These are phyloP conservation scores for Phaffomyces opuntiae DNA, from an alignment of 805 yeast species.

Conservation along the genomic window DNA sequence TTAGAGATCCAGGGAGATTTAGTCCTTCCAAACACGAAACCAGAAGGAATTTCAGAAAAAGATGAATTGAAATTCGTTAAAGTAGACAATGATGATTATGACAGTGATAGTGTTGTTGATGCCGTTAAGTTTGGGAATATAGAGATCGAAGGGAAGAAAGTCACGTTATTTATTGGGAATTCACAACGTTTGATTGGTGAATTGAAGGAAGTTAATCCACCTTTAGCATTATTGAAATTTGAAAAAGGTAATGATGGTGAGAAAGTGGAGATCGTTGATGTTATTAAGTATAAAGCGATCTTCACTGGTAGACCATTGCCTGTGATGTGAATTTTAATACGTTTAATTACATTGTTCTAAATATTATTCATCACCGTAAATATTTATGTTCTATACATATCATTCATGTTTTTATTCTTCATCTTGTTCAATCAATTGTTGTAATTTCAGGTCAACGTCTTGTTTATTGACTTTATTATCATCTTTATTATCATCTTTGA, in stretches of 20 bases:
- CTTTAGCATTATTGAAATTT: constrained; percentile 55
- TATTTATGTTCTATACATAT: no score
- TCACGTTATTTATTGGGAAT: constrained; percentile 56
- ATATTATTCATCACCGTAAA: no score
- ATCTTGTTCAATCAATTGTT: background rate
- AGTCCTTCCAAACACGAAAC: constrained; percentile 36
- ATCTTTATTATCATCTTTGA: no score
- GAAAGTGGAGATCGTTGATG: constrained; percentile 47
- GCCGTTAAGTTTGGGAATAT: constrained; percentile 48
- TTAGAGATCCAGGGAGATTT: constrained; percentile 73
- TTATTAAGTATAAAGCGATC: constrained; percentile 50
- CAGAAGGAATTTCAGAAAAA: constrained; percentile 26
- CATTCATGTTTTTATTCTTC: background rate
- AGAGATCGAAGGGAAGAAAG: constrained; percentile 39
- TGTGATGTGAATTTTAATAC: constrained; percentile 43
- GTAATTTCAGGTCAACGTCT: background rate
- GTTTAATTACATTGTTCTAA: no score
- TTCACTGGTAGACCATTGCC: constrained; percentile 71
- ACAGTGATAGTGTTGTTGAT: background rate
- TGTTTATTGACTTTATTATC: no score
- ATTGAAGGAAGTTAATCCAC: constrained; percentile 51
- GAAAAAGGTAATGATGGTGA: constrained; percentile 18
- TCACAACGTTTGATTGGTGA: constrained; percentile 65
- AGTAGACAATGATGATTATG: constrained; percentile 1
- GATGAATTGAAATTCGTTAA: constrained; percentile 30